Conservation (phyloP, 768 basidiomycete species). For the Pleurotus tuber-regium region DNA sequence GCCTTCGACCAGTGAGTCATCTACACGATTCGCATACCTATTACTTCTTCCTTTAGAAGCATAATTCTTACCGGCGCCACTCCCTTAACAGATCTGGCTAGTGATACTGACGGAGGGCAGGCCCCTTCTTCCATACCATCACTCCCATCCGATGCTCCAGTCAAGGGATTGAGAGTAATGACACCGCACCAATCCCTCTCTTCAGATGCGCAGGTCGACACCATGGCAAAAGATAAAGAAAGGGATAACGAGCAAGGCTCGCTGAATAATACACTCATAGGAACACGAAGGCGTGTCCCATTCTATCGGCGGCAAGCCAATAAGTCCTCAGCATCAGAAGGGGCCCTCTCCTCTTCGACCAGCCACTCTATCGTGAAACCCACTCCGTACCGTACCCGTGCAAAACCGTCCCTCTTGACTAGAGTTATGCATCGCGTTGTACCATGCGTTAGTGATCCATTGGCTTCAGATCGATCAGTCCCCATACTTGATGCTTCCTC, state of each 20-base stretch:
- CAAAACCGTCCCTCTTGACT: conserved; percentile 28
- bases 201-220: conserved; percentile 16
- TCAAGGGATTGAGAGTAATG: not conserved
- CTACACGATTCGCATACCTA: not conserved
- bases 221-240: conserved; percentile 22
- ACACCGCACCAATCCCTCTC: conserved; percentile 12
- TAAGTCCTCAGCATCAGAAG: conserved; percentile 34
- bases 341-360: conserved; percentile 29
- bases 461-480: conserved; percentile 2
- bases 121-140: conserved; percentile 19
- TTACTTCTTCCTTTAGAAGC: conserved; percentile 1
- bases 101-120: conserved; percentile 19
- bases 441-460: conserved; percentile 29
- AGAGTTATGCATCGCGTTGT: conserved; percentile 34
- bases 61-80: conserved; percentile 17
- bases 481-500: not conserved
- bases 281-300: conserved; percentile 33
- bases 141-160: conserved; percentile 4
- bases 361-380: conserved; percentile 25
- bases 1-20: conserved; percentile 20
- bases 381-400: conserved; percentile 13
- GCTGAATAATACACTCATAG: conserved; percentile 36
- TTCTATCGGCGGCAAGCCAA: conserved; percentile 43
- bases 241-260: conserved; percentile 39
- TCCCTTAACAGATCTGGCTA: conserved; percentile 17